Percentiles rank a stretch among this genome's conserved stretches.
Evolutionary conservation across 768 basidiomycete genomes (phyloP).

Genomic region (Sarcomyxa edulis): DNA sequence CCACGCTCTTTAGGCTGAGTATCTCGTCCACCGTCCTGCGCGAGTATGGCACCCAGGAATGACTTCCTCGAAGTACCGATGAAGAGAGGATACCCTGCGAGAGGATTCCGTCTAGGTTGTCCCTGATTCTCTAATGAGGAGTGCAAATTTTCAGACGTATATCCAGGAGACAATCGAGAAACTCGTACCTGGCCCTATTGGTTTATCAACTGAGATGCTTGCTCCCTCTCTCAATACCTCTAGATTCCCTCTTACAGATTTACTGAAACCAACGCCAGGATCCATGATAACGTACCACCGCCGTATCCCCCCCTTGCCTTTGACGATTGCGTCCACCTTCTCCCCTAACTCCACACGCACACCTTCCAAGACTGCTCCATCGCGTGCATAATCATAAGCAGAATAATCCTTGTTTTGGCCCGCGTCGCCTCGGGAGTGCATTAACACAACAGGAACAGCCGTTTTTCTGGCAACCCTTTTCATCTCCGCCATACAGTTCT

Average conservation of each 20-base stretch:
- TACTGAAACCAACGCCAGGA: conserved; percentile 95
- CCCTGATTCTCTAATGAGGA: background rate
- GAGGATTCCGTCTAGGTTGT: conserved; percentile 32
- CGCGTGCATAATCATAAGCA: conserved; percentile 32
- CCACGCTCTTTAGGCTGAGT: conserved; percentile 62
- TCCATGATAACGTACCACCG: conserved; percentile 89
- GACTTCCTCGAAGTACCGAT: conserved; percentile 83
- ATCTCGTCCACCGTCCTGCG: conserved; percentile 45
- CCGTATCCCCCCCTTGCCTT: conserved; percentile 65
- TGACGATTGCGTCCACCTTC: conserved; percentile 61
- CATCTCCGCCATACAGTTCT: conserved; percentile 55
- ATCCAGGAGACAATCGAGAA: too few relatives aligned
- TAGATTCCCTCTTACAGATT: conserved; percentile 70
- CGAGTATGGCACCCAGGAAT: conserved; percentile 68
- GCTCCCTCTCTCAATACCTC: conserved; percentile 52
- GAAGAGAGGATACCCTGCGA: conserved; percentile 59
- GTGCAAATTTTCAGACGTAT: too few relatives aligned
- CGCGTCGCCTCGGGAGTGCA: conserved; percentile 92
- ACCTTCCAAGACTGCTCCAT: conserved; percentile 53
- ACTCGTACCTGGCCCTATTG: conserved; percentile 23
- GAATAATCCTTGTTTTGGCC: conserved; percentile 65
- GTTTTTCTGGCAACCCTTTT: conserved; percentile 55
- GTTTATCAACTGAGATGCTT: conserved; percentile 36
- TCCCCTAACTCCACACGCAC: conserved; percentile 68
- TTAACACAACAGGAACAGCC: conserved; percentile 79